Percentiles rank a stretch among this genome's conserved stretches.
Evolutionary conservation across 208 protist species (phyloP).

Genomic region (Crithidia fasciculata): DNA sequence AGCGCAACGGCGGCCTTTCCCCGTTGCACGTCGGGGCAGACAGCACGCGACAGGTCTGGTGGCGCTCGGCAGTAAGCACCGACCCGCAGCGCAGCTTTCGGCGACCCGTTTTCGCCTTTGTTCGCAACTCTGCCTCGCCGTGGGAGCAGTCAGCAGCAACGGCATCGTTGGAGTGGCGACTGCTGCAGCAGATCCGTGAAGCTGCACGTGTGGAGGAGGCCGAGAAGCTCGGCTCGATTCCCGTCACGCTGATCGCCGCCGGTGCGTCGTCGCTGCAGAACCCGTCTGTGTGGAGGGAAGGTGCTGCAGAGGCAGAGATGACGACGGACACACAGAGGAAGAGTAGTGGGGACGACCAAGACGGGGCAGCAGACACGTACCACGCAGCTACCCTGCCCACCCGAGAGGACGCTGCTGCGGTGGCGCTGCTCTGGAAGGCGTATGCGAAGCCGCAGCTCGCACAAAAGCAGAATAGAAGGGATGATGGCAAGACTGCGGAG

Average conservation of each 20-base stretch:
- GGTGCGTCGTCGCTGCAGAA: neutral
- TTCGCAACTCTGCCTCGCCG: constrained; percentile 39
- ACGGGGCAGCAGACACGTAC: no score
- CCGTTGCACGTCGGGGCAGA: constrained; percentile 52
- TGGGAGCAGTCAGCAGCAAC: constrained; percentile 52
- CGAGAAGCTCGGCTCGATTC: constrained; percentile 31
- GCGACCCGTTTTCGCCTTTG: constrained; percentile 68
- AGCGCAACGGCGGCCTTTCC: constrained; percentile 54
- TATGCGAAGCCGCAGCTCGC: neutral
- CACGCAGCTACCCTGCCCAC: neutral
- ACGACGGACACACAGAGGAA: neutral
- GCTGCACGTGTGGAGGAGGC: constrained; percentile 56
- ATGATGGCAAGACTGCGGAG: no score
- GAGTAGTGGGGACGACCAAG: neutral
- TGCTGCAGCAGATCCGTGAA: constrained; percentile 46
- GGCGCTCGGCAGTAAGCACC: constrained; percentile 31
- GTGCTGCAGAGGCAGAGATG: neutral
- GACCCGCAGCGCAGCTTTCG: constrained; percentile 34
- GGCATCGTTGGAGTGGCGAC: constrained; percentile 45
- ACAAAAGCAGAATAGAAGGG: neutral
- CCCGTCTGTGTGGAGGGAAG: neutral
- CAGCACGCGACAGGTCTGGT: constrained; percentile 71
- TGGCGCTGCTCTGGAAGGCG: constrained; percentile 36
- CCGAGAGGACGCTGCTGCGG: constrained; percentile 12
- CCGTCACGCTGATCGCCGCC: constrained; percentile 19